phyloP scores from a whole-genome alignment of 345 rosid genomes.

The Combretum micranthum region DNA sequence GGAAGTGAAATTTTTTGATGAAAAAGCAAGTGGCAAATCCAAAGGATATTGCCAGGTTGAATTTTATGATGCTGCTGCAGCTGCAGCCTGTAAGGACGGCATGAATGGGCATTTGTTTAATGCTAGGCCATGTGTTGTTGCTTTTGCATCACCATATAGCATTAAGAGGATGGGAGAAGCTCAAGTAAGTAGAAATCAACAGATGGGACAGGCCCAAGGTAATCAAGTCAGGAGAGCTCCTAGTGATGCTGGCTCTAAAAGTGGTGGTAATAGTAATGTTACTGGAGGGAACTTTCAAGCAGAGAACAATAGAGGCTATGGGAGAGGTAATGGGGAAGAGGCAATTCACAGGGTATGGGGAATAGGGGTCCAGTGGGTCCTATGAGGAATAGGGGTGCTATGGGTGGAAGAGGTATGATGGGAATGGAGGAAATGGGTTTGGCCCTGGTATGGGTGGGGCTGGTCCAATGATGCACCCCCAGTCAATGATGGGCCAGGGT shows the following conservation, averaged over 20 bases:
- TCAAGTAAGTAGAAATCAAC: conserved; percentile 56
- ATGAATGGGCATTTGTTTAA: conserved; percentile 70
- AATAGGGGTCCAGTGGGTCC: conserved; percentile 66
- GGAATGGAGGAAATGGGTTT: conserved; percentile 69
- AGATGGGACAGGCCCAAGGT: conserved; percentile 29
- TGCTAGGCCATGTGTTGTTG: conserved; percentile 77
- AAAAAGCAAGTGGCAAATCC: conserved; percentile 83
- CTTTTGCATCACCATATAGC: conserved; percentile 56
- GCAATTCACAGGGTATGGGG: conserved; percentile 64
- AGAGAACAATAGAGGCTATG: conserved; percentile 50
- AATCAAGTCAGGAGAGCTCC: conserved; percentile 49
- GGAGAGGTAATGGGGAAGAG: conserved; percentile 64
- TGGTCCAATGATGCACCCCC: conserved; percentile 67
- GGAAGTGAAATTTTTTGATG: conserved; percentile 81
- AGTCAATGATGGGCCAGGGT: conserved; percentile 73
- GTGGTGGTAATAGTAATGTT: conserved; percentile 29
- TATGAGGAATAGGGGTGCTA: conserved; percentile 57
- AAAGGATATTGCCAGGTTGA: conserved; percentile 89
- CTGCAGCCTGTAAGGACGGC: conserved; percentile 71
- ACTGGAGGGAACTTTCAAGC: conserved; percentile 63
- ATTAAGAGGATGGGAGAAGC: conserved; percentile 72
- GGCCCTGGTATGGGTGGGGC: conserved; percentile 56
- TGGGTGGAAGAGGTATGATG: conserved; percentile 63
- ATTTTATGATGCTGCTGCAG: conserved; percentile 59
- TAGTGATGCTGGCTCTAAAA: conserved; percentile 39